phyloP scores from a whole-genome alignment of 768 basidiomycete genomes.

The Psilocybe sp. region DNA sequence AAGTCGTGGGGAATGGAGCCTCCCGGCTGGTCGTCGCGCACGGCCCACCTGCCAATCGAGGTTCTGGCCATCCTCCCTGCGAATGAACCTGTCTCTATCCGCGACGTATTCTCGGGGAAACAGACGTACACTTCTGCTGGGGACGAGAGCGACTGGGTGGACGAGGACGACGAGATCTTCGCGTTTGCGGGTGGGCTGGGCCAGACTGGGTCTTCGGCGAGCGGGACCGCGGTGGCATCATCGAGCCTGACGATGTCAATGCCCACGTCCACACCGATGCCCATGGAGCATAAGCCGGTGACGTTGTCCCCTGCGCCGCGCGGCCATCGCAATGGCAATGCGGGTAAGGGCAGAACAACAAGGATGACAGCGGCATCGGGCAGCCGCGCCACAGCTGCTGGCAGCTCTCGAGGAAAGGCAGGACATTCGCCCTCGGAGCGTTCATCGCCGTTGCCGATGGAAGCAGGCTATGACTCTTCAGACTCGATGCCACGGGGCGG shows the following conservation, averaged over 20 bases:
- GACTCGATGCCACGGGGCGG: conserved; percentile 44
- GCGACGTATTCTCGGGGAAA: conserved; percentile 81
- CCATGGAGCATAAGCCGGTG: conserved; percentile 34
- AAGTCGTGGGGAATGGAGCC: conserved; percentile 87
- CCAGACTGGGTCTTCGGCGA: conserved; percentile 43
- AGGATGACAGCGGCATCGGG: neutral
- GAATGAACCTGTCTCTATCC: conserved; percentile 47
- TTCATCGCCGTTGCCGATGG: conserved; percentile 56
- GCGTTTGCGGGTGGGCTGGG: conserved; percentile 79
- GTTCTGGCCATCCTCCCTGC: conserved; percentile 69
- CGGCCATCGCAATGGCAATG: conserved; percentile 32
- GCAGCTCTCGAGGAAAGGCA: conserved; percentile 39
- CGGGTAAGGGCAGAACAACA: conserved; percentile 6
- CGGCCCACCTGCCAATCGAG: conserved; percentile 69
- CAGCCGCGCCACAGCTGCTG: conserved; percentile 16
- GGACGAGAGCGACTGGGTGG: conserved; percentile 87
- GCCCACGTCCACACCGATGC: conserved; percentile 13
- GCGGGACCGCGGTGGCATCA: conserved; percentile 10
- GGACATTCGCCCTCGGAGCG: conserved; percentile 60
- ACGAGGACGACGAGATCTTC: conserved; percentile 77
- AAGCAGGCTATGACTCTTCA: conserved; percentile 42
- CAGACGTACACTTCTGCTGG: conserved; percentile 51
- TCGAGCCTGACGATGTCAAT: conserved; percentile 22
- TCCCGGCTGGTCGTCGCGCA: conserved; percentile 76
- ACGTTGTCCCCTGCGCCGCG: conserved; percentile 53